Evolutionary conservation across 768 basidiomycete species (phyloP), one percentile per base, ranked within the genome.

Genomic region (Suillus alpinus): DNA sequence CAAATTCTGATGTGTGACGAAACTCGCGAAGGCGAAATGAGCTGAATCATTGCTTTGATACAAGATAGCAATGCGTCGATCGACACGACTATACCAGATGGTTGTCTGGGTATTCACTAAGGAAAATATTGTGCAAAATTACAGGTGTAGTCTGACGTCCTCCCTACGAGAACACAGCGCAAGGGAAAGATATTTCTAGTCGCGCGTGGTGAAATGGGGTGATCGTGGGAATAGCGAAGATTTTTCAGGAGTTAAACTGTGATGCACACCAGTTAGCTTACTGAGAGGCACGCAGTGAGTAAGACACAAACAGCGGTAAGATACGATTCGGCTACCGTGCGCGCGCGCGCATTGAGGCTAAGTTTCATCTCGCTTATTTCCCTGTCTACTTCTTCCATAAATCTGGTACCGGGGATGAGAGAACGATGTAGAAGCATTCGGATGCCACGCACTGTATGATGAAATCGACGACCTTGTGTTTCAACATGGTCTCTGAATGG

Each of bases 331-430:
- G 97, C 97, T 31, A 98, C 96, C 59, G 91, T 98, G 73, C 97
- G 92, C 1, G 96, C 95, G 59, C 97, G 85, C 20, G 95, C 94
- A 70, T 98, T 99, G 63, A 98, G 81, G 68, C 90, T 94, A 14
- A 99, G 86, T 73, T 98, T 98, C 93, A 98, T 98, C 76, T 98
- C 97, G 62, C 94, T 97, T 71, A 99, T 98, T 77, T 99, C 97
- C 76, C 92, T 95, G 76, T 99, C 97, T 1, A 99, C 97, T 68
- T 98, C 97, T 70, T 98, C 95, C 95, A 98, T 98, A 73, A 98
- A 95, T 71, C 92, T 95, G 64, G 14, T 29, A 23, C 23, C 40
- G 53, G 36, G 41, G 34, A 41, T 46, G 41, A 68, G 31, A 55
- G 58, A 53, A 40, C 3, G 13, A 23, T 43, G 6, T 39, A 44